Conservation (phyloP, 352 stramenopile species). For the Globisporangium viniferum region DNA sequence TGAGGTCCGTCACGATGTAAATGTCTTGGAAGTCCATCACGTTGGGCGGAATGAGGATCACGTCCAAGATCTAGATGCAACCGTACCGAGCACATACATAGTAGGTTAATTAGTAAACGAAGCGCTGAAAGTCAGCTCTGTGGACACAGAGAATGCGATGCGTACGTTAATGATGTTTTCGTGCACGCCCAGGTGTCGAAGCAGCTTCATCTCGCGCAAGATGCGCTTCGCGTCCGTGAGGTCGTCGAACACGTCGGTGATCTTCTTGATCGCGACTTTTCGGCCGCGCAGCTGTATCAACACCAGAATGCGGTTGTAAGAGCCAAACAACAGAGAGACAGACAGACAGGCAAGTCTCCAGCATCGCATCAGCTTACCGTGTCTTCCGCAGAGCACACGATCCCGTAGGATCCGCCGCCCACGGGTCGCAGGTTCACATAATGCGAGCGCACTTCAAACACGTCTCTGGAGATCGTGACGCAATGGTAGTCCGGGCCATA, state of each 20-base stretch:
- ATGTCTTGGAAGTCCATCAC: slow-evolving; percentile 88
- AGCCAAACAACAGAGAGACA: background rate
- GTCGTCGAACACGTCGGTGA: slow-evolving; percentile 91
- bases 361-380: slow-evolving; percentile 37
- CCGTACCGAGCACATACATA: background rate
- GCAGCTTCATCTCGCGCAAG: slow-evolving; percentile 91
- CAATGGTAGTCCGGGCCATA: slow-evolving; percentile 81
- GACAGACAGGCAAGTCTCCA: background rate
- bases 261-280: slow-evolving; percentile 92
- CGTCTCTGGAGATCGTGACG: slow-evolving; percentile 74
- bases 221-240: slow-evolving; percentile 93
- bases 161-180: slow-evolving; percentile 90
- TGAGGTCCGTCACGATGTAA: slow-evolving; percentile 91
- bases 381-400: slow-evolving; percentile 91
- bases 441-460: slow-evolving; percentile 82
- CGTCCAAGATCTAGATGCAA: slow-evolving; percentile 66
- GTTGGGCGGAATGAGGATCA: slow-evolving; percentile 78
- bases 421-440: slow-evolving; percentile 80
- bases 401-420: slow-evolving; percentile 88
- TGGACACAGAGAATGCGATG: background rate
- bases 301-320: background rate
- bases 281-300: slow-evolving; percentile 59
- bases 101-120: background rate
- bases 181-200: slow-evolving; percentile 88
- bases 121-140: background rate